A percentile compares a stretch with the other conserved stretches of the same genome.
Conservation (phyloP, 2,329 filamentous ascomycete species). For the Clonostachys solani region DNA sequence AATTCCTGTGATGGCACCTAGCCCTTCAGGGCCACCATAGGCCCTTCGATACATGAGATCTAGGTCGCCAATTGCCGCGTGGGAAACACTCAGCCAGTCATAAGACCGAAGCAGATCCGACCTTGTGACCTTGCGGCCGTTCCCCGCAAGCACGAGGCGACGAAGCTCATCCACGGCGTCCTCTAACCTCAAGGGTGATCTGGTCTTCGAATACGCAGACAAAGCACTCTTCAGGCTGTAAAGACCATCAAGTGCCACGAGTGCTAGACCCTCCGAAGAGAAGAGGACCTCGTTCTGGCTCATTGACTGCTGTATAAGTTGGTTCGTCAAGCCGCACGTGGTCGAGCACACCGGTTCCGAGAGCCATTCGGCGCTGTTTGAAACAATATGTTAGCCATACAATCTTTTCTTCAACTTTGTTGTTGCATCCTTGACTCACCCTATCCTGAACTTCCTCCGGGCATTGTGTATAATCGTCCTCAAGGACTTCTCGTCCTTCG, state of each 20-base stretch:
- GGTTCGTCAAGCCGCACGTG: slow-evolving; percentile 38
- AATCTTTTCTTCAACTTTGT: not conserved
- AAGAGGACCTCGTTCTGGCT: slow-evolving; percentile 59
- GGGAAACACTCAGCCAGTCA: slow-evolving; percentile 49
- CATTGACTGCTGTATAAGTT: slow-evolving; percentile 52
- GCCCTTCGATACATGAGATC: slow-evolving; percentile 51
- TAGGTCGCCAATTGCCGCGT: slow-evolving; percentile 46
- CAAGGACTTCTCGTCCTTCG: slow-evolving; percentile 42
- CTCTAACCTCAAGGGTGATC: slow-evolving; percentile 42
- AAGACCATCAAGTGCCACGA: slow-evolving; percentile 56
- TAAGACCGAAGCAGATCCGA: slow-evolving; percentile 50
- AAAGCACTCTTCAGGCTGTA: slow-evolving; percentile 63
- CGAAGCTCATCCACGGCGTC: slow-evolving; percentile 61
- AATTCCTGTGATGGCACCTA: slow-evolving; percentile 40
- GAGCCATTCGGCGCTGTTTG: slow-evolving; percentile 32
- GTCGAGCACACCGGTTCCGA: slow-evolving; percentile 35
- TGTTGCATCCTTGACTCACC: not conserved
- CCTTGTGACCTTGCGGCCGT: slow-evolving; percentile 42
- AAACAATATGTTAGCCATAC: not conserved
- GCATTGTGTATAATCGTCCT: slow-evolving; percentile 46
- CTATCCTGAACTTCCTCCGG: slow-evolving; percentile 33
- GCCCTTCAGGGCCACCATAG: slow-evolving; percentile 44
- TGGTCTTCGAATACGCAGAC: slow-evolving; percentile 47
- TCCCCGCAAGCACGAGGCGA: slow-evolving; percentile 50
- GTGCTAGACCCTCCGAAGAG: slow-evolving; percentile 52